Percentiles rank a stretch among this genome's conserved stretches.
Conservation (phyloP, 2,329 filamentous ascomycete genomes). For the Tolypocladium tundrense region DNA sequence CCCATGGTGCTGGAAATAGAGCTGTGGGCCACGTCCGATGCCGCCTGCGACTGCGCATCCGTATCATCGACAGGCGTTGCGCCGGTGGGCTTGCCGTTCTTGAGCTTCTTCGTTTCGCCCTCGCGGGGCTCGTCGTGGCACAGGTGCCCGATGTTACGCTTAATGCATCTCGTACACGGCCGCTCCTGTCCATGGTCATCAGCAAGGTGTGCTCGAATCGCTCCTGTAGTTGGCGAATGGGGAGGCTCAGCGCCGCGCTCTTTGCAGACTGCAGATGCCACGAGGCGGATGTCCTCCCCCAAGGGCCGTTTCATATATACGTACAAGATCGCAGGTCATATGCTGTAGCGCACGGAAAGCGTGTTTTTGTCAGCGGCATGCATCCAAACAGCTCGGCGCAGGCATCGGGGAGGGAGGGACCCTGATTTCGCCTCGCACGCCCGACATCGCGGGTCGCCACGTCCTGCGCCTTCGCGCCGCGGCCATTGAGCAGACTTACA, state of each 20-base stretch:
- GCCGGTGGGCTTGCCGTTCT: constrained; percentile 32
- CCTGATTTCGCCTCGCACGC: background rate
- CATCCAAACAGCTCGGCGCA: background rate
- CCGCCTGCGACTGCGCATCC: constrained; percentile 33
- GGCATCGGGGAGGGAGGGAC: background rate
- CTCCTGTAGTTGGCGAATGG: constrained; percentile 1
- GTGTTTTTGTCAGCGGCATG: constrained; percentile 5
- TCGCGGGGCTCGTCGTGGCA: constrained; percentile 97
- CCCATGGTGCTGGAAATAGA: constrained; percentile 50
- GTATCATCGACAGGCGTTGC: constrained; percentile 51
- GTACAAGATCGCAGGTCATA: constrained; percentile 88
- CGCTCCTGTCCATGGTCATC: constrained; percentile 54
- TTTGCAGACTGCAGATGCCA: background rate
- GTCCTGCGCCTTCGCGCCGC: background rate
- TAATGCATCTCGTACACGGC: constrained; percentile 94
- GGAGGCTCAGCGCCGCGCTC: background rate
- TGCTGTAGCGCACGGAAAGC: constrained; percentile 42
- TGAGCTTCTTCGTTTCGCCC: constrained; percentile 67
- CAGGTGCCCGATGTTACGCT: constrained; percentile 95
- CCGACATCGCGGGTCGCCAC: background rate
- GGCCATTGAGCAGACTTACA: constrained; percentile 49
- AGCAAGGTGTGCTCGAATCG: background rate
- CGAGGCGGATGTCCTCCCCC: constrained; percentile 2
- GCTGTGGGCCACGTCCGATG: constrained; percentile 38
- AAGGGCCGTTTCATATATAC: constrained; percentile 22